Evolutionary conservation across 2,329 filamentous ascomycete species (phyloP), one percentile per base, ranked within the genome.

Genomic region (Sarocladiaceae sp.): DNA sequence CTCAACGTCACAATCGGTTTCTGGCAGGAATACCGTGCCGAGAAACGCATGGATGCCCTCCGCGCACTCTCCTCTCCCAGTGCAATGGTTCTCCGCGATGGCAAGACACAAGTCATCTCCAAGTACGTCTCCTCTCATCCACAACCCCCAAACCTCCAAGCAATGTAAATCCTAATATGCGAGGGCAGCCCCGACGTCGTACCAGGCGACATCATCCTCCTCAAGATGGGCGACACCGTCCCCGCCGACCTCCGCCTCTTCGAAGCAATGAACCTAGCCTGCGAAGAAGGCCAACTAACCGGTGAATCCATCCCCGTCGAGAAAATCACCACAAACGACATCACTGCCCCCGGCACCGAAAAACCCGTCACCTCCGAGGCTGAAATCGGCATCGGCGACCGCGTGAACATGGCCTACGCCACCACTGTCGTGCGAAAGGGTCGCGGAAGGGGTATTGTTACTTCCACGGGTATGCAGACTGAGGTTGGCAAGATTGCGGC

Each of bases 281-380:
- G 87, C 62, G 90, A 96, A 59, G 87, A 91, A 67, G 84, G 86
- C 42, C 82, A 87, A 48, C 77, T 91, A 40, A 91, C 88, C 6
- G 88, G 88, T 61, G 88, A 92, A 67, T 87, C 87, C 3, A 73
- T 87, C 15, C 84, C 87, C 6, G 84, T 88, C 23, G 81, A 84
- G 64, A 87, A 91, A 71, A 75, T 79, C 39, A 71, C 77, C 20
- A 74, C 80, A 18, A 74, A 75, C 59, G 67, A 71, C 54, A 75
- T 79, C 22, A 51, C 60, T 6, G 64, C 69, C 6, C 73, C 72
- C 3, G 73, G 61, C 59, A 74, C 65, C 62, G 83, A 69, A 65
- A 80, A 63, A 53, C 59, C 58, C 3, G 76, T 73, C 46, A 64
- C 65, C 3, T 62, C 60, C 3, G 74, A 78, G 56, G 67, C 68